Evolutionary conservation across 163 green algal genomes (phyloP), one percentile per base, ranked within the genome.

Genomic region (Volvox carteri): DNA sequence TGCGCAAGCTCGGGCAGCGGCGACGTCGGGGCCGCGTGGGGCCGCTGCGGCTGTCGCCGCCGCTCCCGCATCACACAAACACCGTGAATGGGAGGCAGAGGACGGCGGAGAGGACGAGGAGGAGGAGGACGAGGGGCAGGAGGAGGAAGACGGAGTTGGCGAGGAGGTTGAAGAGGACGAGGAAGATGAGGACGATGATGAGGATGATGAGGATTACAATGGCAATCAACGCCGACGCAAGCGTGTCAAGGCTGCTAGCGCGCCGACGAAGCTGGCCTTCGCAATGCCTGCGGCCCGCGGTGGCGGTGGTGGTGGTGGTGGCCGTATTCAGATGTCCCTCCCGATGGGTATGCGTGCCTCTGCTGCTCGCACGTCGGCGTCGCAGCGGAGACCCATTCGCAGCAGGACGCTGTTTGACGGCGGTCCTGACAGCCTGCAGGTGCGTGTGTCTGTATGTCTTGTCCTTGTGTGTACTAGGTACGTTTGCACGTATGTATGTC

Each of bases 341-440:
- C 94, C 94, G 1, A 74, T 86, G 0, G 12, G 33, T 19, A 81
- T 87, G 4, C 46, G 86, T 1, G 79, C 90, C 30, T 84, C 89
- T 6, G 62, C 73, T 65, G 78, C 87, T 35, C 65, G 88, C 37
- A 30, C 73, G 48, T 73, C 65, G 30, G 75, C 88, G 0, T 23
- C 52, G 52, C 84, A 79, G 44, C 92, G 80, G 80, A 93, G 93
- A 42, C 95, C 96, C 67, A 93, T 93, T 73, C 96, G 97, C 92
- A 96, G 97, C 92, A 94, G 96, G 88, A 94, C 94, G 73, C 94
- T 98, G 78, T 98, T 98, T 79, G 89, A 94, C 54, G 93, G 90
- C 18, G 92, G 92, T 60, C 72, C 89, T 21, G 95, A 93, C 39
- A 92, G 88, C 18, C 92, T 98, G 42, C 80, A 86, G 85, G 91